A percentile compares a stretch with the other conserved stretches of the same genome.
phyloP scores from a whole-genome alignment of 2,329 filamentous ascomycete genomes.

The Penicillium sp. region DNA sequence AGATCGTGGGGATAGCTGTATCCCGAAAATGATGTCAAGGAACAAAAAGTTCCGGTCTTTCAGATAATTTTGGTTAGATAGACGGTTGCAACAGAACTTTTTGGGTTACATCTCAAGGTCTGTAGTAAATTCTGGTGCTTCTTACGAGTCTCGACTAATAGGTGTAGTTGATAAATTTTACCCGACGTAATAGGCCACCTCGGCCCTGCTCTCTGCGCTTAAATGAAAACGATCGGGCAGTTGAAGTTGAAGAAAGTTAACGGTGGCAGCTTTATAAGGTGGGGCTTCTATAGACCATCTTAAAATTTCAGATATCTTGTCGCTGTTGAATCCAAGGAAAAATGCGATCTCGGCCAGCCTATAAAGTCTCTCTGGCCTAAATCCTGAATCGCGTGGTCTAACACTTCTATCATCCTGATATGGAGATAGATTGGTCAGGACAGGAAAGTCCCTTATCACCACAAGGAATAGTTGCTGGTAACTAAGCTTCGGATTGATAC shows the following conservation, averaged over 20 bases:
- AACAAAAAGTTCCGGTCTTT: slow-evolving; percentile 4
- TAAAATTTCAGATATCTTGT: slow-evolving; percentile 2
- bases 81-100: slow-evolving; percentile 4
- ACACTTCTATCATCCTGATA: slow-evolving; percentile 3
- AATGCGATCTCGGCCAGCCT: slow-evolving; percentile 6
- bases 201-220: background rate
- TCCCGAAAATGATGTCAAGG: slow-evolving; percentile 1
- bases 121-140: slow-evolving; percentile 4
- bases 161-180: background rate
- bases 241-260: slow-evolving; percentile 7
- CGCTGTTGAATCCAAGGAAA: slow-evolving; percentile 3
- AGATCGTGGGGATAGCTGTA: slow-evolving; percentile 1
- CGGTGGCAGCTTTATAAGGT: slow-evolving; percentile 3
- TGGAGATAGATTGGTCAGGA: slow-evolving; percentile 4
- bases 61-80: slow-evolving; percentile 3
- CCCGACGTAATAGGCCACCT: slow-evolving; percentile 2
- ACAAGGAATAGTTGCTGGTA: slow-evolving; percentile 8
- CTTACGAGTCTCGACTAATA: slow-evolving; percentile 1
- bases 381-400: background rate
- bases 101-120: slow-evolving; percentile 3
- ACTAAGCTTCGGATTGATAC: slow-evolving; percentile 2
- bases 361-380: slow-evolving; percentile 4
- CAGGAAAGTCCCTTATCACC: slow-evolving; percentile 3
- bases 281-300: background rate
- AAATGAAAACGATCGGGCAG: slow-evolving; percentile 5